These are phyloP conservation scores for Botrytis porri DNA, from an alignment of 2,329 filamentous ascomycete species.

Conservation along the genomic window DNA sequence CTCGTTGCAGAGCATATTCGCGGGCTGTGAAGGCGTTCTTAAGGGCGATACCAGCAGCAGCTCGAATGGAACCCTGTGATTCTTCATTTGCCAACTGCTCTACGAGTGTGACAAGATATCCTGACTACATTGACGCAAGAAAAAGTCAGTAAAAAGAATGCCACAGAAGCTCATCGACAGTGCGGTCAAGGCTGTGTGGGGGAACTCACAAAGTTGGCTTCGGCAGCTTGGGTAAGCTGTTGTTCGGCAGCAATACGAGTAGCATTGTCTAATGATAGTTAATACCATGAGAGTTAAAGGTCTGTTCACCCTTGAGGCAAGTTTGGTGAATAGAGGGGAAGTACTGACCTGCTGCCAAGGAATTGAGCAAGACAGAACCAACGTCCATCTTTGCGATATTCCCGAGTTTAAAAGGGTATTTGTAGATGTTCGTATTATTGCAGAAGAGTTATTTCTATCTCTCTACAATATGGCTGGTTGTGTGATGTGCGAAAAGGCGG, in stretches of 20 bases:
- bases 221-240: conserved; percentile 87
- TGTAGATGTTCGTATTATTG: neutral
- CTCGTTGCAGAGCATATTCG: conserved; percentile 81
- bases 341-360: conserved; percentile 82
- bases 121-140: conserved; percentile 57
- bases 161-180: conserved; percentile 24
- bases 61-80: conserved; percentile 78
- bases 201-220: conserved; percentile 84
- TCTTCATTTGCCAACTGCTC: conserved; percentile 91
- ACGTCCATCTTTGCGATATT: conserved; percentile 73
- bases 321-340: conserved; percentile 20
- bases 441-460: neutral
- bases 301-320: neutral
- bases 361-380: conserved; percentile 96
- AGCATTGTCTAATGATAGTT: conserved; percentile 67
- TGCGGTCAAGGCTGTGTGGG: conserved; percentile 34
- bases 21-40: conserved; percentile 98
- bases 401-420: neutral
- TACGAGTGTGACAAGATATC: conserved; percentile 89
- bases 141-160: conserved; percentile 21
- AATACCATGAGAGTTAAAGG: conserved; percentile 30
- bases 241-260: conserved; percentile 90
- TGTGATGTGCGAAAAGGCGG: conserved; percentile 3
- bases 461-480: neutral
- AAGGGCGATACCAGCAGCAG: conserved; percentile 90